These are phyloP conservation scores for Plantago ovata DNA, from an alignment of 257 asterid genomes.

Conservation along the genomic window DNA sequence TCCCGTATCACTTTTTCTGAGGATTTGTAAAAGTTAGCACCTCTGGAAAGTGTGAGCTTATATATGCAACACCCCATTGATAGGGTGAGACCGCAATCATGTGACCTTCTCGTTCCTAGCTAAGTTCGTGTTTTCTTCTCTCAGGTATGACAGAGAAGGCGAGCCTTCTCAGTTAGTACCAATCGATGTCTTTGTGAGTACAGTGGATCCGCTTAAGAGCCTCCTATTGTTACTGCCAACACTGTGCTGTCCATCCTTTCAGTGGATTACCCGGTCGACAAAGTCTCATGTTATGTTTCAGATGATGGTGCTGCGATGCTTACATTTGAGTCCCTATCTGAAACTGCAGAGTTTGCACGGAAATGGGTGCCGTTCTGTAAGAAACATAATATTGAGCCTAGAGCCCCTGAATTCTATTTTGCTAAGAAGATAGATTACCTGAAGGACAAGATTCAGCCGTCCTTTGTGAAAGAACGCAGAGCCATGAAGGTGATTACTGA, in stretches of 20 bases:
- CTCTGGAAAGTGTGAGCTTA: too few relatives aligned
- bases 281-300: slow-evolving; percentile 66
- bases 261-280: slow-evolving; percentile 71
- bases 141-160: slow-evolving; percentile 63
- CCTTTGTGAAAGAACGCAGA: slow-evolving; percentile 70
- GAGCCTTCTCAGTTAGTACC: slow-evolving; percentile 71
- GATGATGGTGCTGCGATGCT: slow-evolving; percentile 81
- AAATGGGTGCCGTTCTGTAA: slow-evolving; percentile 78
- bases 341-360: slow-evolving; percentile 69
- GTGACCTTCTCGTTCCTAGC: too few relatives aligned
- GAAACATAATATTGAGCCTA: slow-evolving; percentile 59
- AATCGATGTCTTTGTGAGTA: slow-evolving; percentile 65
- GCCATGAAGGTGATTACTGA: slow-evolving; percentile 55
- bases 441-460: slow-evolving; percentile 72
- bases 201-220: slow-evolving; percentile 78
- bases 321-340: slow-evolving; percentile 65
- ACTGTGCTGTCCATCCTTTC: slow-evolving; percentile 64
- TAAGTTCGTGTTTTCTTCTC: slow-evolving; percentile 4
- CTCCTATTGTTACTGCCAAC: slow-evolving; percentile 69
- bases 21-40: too few relatives aligned
- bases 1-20: too few relatives aligned
- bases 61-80: too few relatives aligned
- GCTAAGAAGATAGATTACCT: slow-evolving; percentile 64
- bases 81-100: too few relatives aligned
- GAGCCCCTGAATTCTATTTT: slow-evolving; percentile 73